Conservation (phyloP, 2,329 filamentous ascomycete genomes). For the Graphilbum sp. region DNA sequence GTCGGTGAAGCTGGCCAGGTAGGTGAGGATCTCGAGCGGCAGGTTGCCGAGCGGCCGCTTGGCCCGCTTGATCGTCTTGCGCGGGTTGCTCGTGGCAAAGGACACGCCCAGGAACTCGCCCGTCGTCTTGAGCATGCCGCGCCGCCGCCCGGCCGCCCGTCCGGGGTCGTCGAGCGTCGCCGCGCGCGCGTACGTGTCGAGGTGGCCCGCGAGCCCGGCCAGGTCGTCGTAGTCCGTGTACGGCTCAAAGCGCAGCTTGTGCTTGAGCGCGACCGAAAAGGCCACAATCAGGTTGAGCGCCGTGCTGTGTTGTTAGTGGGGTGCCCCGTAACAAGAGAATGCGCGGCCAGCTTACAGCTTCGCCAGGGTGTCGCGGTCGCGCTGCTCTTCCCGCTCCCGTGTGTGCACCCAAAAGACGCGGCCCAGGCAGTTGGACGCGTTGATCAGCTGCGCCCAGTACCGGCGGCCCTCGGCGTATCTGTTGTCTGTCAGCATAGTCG, state of each 20-base stretch:
- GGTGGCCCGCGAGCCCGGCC: conserved; percentile 40
- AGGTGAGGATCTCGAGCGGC: conserved; percentile 53
- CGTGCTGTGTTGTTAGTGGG: conserved; percentile 18
- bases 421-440: conserved; percentile 50
- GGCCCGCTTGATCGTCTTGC: conserved; percentile 50
- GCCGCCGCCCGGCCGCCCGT: conserved; percentile 15
- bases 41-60: conserved; percentile 54
- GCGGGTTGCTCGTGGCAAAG: conserved; percentile 52
- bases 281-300: conserved; percentile 54
- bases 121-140: conserved; percentile 28
- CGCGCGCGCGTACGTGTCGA: conserved; percentile 47
- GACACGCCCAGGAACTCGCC: conserved; percentile 53
- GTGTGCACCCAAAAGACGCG: conserved; percentile 74
- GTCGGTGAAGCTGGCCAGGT: conserved; percentile 46
- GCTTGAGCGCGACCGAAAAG: conserved; percentile 53
- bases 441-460: conserved; percentile 40
- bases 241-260: conserved; percentile 58
- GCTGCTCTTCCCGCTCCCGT: conserved; percentile 38
- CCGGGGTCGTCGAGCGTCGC: conserved; percentile 22
- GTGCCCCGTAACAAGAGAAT: not conserved
- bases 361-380: conserved; percentile 46
- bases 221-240: conserved; percentile 55
- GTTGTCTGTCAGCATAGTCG: not conserved
- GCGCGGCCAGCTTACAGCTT: conserved; percentile 30
- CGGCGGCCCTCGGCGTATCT: conserved; percentile 36